Evolutionary conservation across 2,329 filamentous ascomycete genomes (phyloP), one percentile per base, ranked within the genome.

Genomic region (Coniella lustricola): DNA sequence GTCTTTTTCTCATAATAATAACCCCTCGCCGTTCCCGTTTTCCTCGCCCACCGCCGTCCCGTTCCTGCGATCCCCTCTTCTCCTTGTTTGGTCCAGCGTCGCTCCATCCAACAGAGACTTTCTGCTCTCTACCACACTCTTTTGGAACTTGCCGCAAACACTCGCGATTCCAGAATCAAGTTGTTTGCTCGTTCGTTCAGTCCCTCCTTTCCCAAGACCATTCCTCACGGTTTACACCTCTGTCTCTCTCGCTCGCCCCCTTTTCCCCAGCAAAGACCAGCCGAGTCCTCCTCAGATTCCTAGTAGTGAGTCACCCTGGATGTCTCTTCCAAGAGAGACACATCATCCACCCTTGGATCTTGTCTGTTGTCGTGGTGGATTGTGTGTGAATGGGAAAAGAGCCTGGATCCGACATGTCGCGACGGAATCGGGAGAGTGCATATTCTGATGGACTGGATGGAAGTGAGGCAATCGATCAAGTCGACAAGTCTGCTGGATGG

Each of bases 81-180:
- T 62, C 52, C 60, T 54, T 54, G 59, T 52, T 47, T 38, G 47
- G 56, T 57, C 58, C 56, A 60, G 62, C 58, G 57, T 60, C 65
- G 60, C 61, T 68, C 65, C 62, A 66, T 68, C 71, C 72, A 76
- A 77, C 72, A 69, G 74, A 75, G 74, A 70, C 72, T 67, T 52
- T 54, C 44, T 45, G 56, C 73, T 76, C 74, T 77, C 74, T 71
- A 70, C 60, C 70, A 79, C 75, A 67, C 72, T 79, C 75, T 57
- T 78, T 77, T 73, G 66, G 67, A 49, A 54, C 48, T 51, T 38
- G 44, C 42, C 49, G 46, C 48, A 52, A 55, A 54, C 41, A n/a
- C 38, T 44, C 47, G 46, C 31, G 50, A 47, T 43, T 39, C 33
- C 16, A 31, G 29, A 34, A 46, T 43, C 37, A 17, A 31, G 50